Evolutionary conservation across 768 basidiomycete genomes (phyloP).

Genomic region (Russula dissimulans): DNA sequence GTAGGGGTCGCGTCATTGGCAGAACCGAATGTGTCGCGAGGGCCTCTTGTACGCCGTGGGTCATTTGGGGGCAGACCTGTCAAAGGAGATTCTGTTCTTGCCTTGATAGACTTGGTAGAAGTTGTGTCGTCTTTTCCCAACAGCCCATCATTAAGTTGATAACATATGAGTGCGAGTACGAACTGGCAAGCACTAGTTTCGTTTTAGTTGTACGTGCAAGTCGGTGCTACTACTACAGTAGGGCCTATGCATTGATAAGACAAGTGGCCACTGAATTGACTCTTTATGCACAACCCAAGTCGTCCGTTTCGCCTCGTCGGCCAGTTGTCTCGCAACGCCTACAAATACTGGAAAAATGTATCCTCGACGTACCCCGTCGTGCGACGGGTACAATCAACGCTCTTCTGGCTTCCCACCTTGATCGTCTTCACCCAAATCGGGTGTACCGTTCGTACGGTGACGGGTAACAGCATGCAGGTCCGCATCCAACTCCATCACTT

Average conservation of each 20-base stretch:
- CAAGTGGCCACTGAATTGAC: background rate
- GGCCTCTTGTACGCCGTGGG: slow-evolving; percentile 18
- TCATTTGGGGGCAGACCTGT: slow-evolving; percentile 23
- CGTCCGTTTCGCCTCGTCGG: background rate
- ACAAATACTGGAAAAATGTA: background rate
- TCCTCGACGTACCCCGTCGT: background rate
- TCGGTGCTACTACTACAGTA: background rate
- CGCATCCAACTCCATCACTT: background rate
- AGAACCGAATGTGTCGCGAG: slow-evolving; percentile 1
- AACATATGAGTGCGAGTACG: no score
- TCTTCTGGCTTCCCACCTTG: slow-evolving; percentile 15
- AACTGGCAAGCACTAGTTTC: no score
- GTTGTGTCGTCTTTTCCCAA: no score
- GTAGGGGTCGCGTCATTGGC: slow-evolving; percentile 20
- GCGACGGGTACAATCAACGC: background rate
- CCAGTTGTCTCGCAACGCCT: background rate
- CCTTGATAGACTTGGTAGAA: background rate
- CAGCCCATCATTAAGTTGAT: no score
- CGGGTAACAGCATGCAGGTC: slow-evolving; percentile 21
- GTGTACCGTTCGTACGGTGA: slow-evolving; percentile 11
- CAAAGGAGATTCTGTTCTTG: slow-evolving; percentile 20
- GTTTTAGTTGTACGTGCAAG: no score
- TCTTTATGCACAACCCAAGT: background rate
- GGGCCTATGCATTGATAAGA: no score
- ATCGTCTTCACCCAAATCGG: slow-evolving; percentile 12